Percentiles rank a stretch among this genome's conserved stretches.
These are phyloP conservation scores for Stephanodiscus minutulus DNA, from an alignment of 108 stramenopile genomes.

Conservation along the genomic window DNA sequence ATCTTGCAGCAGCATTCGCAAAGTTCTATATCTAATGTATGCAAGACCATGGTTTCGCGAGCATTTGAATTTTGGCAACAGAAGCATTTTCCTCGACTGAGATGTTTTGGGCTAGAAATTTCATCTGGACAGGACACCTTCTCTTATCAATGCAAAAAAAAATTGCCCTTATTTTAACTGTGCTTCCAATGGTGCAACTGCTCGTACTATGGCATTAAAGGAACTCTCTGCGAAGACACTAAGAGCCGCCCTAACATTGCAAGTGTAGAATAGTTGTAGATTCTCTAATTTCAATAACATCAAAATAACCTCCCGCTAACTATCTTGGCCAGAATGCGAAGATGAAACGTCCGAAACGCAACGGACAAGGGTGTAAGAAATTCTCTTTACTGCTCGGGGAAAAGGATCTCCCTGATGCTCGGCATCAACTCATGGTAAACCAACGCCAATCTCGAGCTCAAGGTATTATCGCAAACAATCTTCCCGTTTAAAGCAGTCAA, in stretches of 20 bases:
- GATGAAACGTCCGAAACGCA: background rate
- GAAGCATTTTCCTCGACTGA: background rate
- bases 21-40: slow-evolving; percentile 59
- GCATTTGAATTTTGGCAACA: slow-evolving; percentile 55
- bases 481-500: slow-evolving; percentile 88
- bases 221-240: too few relatives aligned
- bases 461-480: slow-evolving; percentile 98
- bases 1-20: slow-evolving; percentile 9
- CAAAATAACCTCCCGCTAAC: background rate
- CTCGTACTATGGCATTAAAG: too few relatives aligned
- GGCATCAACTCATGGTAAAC: slow-evolving; percentile 96
- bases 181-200: too few relatives aligned
- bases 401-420: slow-evolving; percentile 90
- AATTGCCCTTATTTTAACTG: background rate
- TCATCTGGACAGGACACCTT: too few relatives aligned
- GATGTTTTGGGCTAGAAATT: too few relatives aligned
- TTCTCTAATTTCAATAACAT: background rate
- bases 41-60: slow-evolving; percentile 65
- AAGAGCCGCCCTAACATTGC: too few relatives aligned
- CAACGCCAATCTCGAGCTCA: slow-evolving; percentile 86
- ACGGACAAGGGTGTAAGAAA: background rate
- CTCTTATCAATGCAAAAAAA: too few relatives aligned
- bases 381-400: slow-evolving; percentile 68
- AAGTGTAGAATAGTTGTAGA: too few relatives aligned
- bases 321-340: background rate